These are phyloP conservation scores for Suillus cothurnatus DNA, from an alignment of 768 basidiomycete species.

Conservation along the genomic window DNA sequence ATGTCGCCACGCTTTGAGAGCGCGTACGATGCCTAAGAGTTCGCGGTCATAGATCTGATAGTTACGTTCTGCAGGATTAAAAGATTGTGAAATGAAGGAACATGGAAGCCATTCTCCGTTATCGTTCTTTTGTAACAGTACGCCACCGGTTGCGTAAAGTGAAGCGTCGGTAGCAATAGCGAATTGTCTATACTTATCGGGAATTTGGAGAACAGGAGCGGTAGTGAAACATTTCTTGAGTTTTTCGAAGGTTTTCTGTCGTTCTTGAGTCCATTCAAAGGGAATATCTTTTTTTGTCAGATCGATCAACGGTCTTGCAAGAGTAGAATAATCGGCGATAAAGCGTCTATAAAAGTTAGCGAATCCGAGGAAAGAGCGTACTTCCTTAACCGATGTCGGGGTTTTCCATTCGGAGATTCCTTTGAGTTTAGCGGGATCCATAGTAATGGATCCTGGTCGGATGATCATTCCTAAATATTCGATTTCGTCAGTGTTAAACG, in stretches of 20 bases:
- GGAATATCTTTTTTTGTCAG: constrained; percentile 26
- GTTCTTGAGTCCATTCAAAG: constrained; percentile 28
- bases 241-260: constrained; percentile 25
- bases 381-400: not conserved
- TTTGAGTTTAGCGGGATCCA: not conserved
- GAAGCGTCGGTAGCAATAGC: constrained; percentile 8
- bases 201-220: not conserved
- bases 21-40: not conserved
- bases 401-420: not conserved
- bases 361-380: constrained; percentile 28
- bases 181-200: constrained; percentile 11
- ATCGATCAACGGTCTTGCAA: constrained; percentile 25
- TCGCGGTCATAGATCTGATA: constrained; percentile 47
- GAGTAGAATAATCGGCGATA: constrained; percentile 27
- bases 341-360: constrained; percentile 34
- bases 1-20: constrained; percentile 21
- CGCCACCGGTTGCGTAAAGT: not conserved
- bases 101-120: not conserved
- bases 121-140: not conserved
- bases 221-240: constrained; percentile 30
- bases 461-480: not conserved
- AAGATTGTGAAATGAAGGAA: not conserved
- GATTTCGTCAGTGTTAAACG: not conserved
- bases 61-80: constrained; percentile 39
- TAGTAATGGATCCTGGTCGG: not conserved